Base-by-base conservation (phyloP, 163 green algal genomes). In the Coccomyxa subellipsoidea region DNA sequence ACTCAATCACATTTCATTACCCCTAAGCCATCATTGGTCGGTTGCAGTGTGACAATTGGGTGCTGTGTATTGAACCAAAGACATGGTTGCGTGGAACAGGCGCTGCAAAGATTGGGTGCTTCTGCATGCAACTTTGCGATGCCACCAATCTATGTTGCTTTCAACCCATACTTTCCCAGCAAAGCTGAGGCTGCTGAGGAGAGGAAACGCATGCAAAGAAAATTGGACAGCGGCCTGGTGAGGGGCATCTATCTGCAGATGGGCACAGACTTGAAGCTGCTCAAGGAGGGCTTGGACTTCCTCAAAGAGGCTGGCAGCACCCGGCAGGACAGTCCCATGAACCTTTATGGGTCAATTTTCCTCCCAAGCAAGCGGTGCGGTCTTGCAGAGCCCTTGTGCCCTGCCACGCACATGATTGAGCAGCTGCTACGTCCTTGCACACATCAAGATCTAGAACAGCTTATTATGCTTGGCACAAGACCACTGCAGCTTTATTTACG, bases 121-220 rank as follows among this genome's bases (percentile, higher is more conserved):
- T 36, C 7, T 29, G 32, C 37, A 80, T 32, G 27, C 76, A 80
- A 37, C 15, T 23, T 37, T n/a, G 34, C 73, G 53, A 27, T 18
- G 15, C 35, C 31, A 27, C 77, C 83, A 7, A 34, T 91, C 4
- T 53, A 82, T 31, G 89, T 91, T 34, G 86, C 84, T 15, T 93
- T 88, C 82, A 93, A 93, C 77, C 89, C 89, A 0, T 93, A 90
- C 82, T 81, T 92, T 8, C 85, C 84, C 23, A 82, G 88, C 12
- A 75, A 85, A 7, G 8, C 40, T 32, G 80, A 82, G 18, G 69
- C 76, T 39, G 37, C 71, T 47, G 47, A 79, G 40, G 89, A 92
- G 81, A 54, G 73, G 71, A 5, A 54, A 4, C 83, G 87, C 6
- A 54, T 92, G 76, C 38, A 66, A 15, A 25, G 25, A 7, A 92